Evolutionary conservation across 2,329 filamentous ascomycete genomes (phyloP).

Genomic region (Fusarium piperis): DNA sequence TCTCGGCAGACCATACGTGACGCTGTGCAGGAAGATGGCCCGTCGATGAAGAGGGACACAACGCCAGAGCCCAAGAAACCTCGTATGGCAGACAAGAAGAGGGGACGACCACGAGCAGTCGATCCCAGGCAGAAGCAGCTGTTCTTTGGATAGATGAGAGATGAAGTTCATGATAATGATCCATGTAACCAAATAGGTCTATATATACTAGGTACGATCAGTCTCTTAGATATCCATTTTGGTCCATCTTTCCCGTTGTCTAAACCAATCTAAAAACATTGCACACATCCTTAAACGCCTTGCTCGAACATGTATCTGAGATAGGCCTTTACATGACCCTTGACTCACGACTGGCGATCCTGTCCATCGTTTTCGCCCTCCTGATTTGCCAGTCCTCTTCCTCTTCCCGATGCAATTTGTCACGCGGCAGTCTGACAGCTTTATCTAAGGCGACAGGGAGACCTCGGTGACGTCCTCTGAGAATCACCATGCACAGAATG

Average conservation of each 20-base stretch:
- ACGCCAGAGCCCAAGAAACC: conserved; percentile 52
- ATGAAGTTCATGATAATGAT: conserved; percentile 7
- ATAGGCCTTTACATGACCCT: conserved; percentile 12
- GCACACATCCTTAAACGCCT: conserved; percentile 26
- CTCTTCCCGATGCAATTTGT: conserved; percentile 44
- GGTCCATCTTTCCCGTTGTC: background rate
- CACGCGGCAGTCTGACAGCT: conserved; percentile 57
- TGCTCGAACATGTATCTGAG: background rate
- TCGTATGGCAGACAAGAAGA: conserved; percentile 52
- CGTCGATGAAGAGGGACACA: conserved; percentile 39
- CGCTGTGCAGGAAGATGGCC: conserved; percentile 68
- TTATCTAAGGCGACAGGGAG: conserved; percentile 66
- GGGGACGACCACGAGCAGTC: conserved; percentile 43
- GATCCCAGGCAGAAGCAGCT: conserved; percentile 64
- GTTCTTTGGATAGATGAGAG: conserved; percentile 55
- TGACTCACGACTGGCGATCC: conserved; percentile 40
- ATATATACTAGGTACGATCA: conserved; percentile 13
- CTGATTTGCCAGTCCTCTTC: conserved; percentile 44
- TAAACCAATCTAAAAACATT: conserved; percentile 10
- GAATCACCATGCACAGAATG: conserved; percentile 65
- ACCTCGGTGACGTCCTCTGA: conserved; percentile 66
- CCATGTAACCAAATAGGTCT: conserved; percentile 1
- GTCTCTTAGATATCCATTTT: conserved; percentile 4
- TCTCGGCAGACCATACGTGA: conserved; percentile 88
- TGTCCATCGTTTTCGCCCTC: conserved; percentile 41